Evolutionary conservation across 345 rosid species (phyloP).

Genomic region (Citrus reticulata): DNA sequence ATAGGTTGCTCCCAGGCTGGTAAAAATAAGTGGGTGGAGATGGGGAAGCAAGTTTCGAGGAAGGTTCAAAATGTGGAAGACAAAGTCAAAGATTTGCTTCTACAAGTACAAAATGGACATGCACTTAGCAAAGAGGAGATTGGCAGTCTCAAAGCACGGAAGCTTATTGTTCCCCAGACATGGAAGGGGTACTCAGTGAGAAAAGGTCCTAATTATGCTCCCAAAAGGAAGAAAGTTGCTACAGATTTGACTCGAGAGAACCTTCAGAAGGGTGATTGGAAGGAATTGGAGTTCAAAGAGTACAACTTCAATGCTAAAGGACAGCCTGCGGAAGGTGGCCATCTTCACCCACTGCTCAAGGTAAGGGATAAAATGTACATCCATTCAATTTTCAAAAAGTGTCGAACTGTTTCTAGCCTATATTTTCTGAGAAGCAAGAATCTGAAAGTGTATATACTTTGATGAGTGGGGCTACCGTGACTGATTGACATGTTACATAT

Average conservation of each 20-base stretch:
- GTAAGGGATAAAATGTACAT: constrained; percentile 32
- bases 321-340: constrained; percentile 77
- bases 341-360: constrained; percentile 94
- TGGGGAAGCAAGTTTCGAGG: constrained; percentile 83
- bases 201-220: constrained; percentile 85
- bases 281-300: constrained; percentile 80
- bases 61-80: constrained; percentile 89
- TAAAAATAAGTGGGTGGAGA: constrained; percentile 83
- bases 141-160: constrained; percentile 67
- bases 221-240: constrained; percentile 62
- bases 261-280: constrained; percentile 86
- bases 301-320: constrained; percentile 93
- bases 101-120: constrained; percentile 52
- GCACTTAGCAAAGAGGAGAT: constrained; percentile 56
- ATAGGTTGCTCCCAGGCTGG: constrained; percentile 79
- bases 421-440: not conserved
- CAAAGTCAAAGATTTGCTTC: constrained; percentile 59
- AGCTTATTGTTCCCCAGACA: constrained; percentile 59
- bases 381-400: constrained; percentile 2
- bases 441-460: not conserved
- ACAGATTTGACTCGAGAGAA: constrained; percentile 92
- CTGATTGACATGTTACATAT: not conserved
- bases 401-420: not conserved
- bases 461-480: not conserved
- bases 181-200: constrained; percentile 83